Percentiles rank a stretch among this genome's conserved stretches.
phyloP scores from a whole-genome alignment of 768 basidiomycete species.

The Favolaschia claudopus region DNA sequence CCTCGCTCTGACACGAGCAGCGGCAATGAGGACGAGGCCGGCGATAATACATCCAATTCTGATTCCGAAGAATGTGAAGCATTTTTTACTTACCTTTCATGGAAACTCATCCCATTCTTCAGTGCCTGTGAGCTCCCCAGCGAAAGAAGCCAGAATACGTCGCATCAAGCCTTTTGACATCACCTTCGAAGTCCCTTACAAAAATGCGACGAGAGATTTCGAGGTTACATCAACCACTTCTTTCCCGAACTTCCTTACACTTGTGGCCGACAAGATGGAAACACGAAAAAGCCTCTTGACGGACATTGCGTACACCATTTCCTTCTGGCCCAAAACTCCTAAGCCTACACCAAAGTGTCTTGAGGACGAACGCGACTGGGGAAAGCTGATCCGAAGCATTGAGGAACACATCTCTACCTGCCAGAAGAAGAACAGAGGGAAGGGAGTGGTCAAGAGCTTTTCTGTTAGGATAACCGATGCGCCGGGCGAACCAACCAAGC shows the following conservation, averaged over 20 bases:
- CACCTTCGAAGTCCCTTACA: constrained; percentile 6
- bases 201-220: neutral
- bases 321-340: neutral
- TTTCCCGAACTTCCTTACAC: neutral
- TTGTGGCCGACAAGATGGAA: neutral
- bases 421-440: neutral
- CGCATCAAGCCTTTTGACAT: too few species aligned
- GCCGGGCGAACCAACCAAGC: neutral
- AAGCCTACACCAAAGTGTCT: constrained; percentile 1
- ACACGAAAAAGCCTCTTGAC: neutral
- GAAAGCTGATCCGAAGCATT: neutral
- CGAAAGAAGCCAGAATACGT: too few species aligned
- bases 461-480: constrained; percentile 5
- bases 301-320: neutral
- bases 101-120: too few species aligned
- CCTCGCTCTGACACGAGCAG: too few species aligned
- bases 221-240: neutral
- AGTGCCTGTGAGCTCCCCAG: too few species aligned
- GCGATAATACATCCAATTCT: too few species aligned
- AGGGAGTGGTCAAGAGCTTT: neutral
- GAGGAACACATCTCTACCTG: neutral
- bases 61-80: too few species aligned
- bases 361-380: neutral
- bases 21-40: too few species aligned
- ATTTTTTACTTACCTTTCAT: too few species aligned